Evolutionary conservation across 768 basidiomycete genomes (phyloP), one percentile per base, ranked within the genome.

Genomic region (Trametes villosa): DNA sequence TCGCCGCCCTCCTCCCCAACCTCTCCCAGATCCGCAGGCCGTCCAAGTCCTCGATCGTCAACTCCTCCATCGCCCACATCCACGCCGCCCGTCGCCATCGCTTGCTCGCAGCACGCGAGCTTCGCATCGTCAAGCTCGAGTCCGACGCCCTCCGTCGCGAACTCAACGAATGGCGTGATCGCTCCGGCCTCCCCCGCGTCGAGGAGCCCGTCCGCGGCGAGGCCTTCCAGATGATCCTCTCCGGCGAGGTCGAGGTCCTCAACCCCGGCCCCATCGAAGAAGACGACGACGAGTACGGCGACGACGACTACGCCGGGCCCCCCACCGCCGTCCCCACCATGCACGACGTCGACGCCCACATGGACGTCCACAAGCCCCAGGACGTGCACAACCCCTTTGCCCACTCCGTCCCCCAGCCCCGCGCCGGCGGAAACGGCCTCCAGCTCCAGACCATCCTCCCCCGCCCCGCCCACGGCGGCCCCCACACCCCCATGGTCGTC

Each of bases 1-100:
- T 98, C 49, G 96, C 96, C 60, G 86, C 88, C 8, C 83, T 97
- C 38, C 86, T 98, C 20, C 94, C 96, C 50, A 92, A 95, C 71
- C 86, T 97, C 57, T 90, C 91, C 12, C 85, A 92, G 70, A 91
- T 94, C 74, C 89, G 95, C 64, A 87, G 96, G 30, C 97, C 97
- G 0, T 94, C 92, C 72, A 99, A 99, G 77, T 92, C 92, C 4
- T 90, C 92, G 62, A 98, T 98, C 74, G 96, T 99, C 75, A 97
- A 97, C 75, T 94, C 91, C 33, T 92, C 90, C 45, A 97, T 98
- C 72, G 87, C 93, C 1, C 91, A 94, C 70, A 86, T 95, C 62
- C 88, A 91, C 69, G 84, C 89, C 22, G 89, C 91, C 40, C 86
- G 92, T 49, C 83, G 92, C 42, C 90, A 94, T 70, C 87, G 92